A percentile compares a stretch with the other conserved stretches of the same genome.
These are phyloP conservation scores for Cordyceps militaris DNA, from an alignment of 2,329 filamentous ascomycete genomes.

Conservation along the genomic window DNA sequence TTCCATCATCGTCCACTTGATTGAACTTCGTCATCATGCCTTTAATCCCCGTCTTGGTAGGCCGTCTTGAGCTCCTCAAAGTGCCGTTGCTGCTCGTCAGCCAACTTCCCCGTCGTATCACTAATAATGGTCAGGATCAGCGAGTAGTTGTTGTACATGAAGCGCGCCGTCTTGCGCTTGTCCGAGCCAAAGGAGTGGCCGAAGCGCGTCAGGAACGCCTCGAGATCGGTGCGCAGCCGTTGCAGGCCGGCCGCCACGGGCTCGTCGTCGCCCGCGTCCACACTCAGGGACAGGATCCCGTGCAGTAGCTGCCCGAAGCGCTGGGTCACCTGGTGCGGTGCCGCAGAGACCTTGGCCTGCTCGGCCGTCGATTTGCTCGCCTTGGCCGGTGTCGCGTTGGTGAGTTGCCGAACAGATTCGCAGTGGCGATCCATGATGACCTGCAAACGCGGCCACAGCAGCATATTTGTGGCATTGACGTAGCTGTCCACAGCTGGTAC, in stretches of 20 bases:
- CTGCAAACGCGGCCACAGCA: constrained; percentile 93
- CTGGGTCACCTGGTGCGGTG: constrained; percentile 87
- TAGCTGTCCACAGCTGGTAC: constrained; percentile 85
- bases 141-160: constrained; percentile 94
- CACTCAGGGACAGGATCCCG: constrained; percentile 73
- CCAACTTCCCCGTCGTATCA: constrained; percentile 65
- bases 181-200: constrained; percentile 68
- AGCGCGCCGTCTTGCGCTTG: constrained; percentile 73
- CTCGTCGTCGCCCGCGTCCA: constrained; percentile 87
- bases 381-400: constrained; percentile 42
- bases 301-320: constrained; percentile 91
- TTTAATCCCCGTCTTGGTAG: constrained; percentile 41
- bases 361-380: constrained; percentile 39
- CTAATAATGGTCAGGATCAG: constrained; percentile 88
- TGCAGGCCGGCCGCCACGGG: constrained; percentile 76
- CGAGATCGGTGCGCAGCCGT: constrained; percentile 72
- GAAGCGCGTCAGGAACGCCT: constrained; percentile 72
- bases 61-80: constrained; percentile 61
- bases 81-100: constrained; percentile 66
- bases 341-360: constrained; percentile 59
- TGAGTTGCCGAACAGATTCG: constrained; percentile 68
- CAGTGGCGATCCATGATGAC: constrained; percentile 89
- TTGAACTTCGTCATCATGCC: background rate
- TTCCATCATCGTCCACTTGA: background rate
- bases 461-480: constrained; percentile 91